Percentiles rank a stretch among this genome's conserved stretches.
Conservation (phyloP, 1,139 yeast genomes). For the Hyphopichia wangnamkhiaoensis region DNA sequence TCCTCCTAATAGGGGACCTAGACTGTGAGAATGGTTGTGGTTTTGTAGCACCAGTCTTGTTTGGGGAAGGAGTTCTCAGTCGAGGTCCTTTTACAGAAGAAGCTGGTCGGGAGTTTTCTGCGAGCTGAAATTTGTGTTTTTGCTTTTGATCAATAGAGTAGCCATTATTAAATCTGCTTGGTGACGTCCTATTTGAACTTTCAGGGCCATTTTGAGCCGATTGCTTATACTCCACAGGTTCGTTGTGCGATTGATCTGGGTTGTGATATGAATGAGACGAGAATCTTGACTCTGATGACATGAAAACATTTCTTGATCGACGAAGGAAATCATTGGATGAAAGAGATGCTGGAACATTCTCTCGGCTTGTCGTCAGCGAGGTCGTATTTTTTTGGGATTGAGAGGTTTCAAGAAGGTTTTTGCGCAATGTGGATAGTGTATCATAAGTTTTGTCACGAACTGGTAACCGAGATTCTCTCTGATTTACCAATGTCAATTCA, state of each 20-base stretch:
- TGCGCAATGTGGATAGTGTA: not conserved
- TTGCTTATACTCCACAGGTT: too few species aligned
- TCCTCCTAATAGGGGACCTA: not conserved
- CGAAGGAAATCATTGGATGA: slow-evolving; percentile 10
- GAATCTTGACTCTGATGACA: slow-evolving; percentile 3
- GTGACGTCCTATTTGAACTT: too few species aligned
- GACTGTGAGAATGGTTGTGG: not conserved
- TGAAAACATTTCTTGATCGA: slow-evolving; percentile 18
- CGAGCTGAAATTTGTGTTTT: too few species aligned
- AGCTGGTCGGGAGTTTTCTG: not conserved
- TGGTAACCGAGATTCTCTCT: not conserved
- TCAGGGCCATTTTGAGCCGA: too few species aligned
- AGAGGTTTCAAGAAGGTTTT: not conserved
- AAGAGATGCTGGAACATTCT: too few species aligned
- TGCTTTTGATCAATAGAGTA: too few species aligned
- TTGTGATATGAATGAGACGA: too few species aligned
- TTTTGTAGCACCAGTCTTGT: not conserved
- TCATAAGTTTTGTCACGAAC: not conserved
- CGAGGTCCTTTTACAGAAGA: too few species aligned
- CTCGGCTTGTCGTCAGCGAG: not conserved
- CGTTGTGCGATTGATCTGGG: too few species aligned
- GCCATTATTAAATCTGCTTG: too few species aligned
- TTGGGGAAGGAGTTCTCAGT: not conserved
- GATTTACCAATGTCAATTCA: not conserved
- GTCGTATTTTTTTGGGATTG: not conserved